These are phyloP conservation scores for Heritiera fomes DNA, from an alignment of 345 rosid genomes.

Conservation along the genomic window DNA sequence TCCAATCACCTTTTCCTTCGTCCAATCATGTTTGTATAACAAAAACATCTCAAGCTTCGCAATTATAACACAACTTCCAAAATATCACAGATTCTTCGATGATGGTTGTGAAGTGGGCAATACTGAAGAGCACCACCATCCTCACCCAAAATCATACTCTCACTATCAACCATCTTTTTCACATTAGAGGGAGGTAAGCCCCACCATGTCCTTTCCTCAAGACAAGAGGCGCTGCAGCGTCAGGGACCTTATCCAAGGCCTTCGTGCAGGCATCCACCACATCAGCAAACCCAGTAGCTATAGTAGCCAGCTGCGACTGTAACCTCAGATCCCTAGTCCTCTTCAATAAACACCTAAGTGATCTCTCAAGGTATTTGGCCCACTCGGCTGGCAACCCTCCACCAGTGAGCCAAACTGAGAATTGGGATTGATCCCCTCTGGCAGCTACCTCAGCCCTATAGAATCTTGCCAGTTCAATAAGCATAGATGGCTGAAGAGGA, in stretches of 20 bases:
- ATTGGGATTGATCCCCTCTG: conserved; percentile 91
- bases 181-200: conserved; percentile 92
- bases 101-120: not conserved
- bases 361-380: conserved; percentile 89
- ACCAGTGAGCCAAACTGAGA: conserved; percentile 93
- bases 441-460: conserved; percentile 90
- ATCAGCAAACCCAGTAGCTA: conserved; percentile 81
- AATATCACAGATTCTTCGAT: not conserved
- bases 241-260: conserved; percentile 79
- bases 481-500: conserved; percentile 90
- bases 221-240: conserved; percentile 70
- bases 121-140: no score
- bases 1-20: not conserved
- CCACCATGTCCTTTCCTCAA: conserved; percentile 94
- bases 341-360: conserved; percentile 85
- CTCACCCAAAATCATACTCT: not conserved
- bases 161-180: conserved; percentile 22
- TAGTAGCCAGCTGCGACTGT: conserved; percentile 71
- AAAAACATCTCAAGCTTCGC: not conserved
- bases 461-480: conserved; percentile 76
- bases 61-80: not conserved
- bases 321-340: conserved; percentile 80
- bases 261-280: conserved; percentile 55
- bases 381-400: conserved; percentile 94
- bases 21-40: not conserved